These are phyloP conservation scores for Solanum corneliomulleri DNA, from an alignment of 257 asterid species.

Conservation along the genomic window DNA sequence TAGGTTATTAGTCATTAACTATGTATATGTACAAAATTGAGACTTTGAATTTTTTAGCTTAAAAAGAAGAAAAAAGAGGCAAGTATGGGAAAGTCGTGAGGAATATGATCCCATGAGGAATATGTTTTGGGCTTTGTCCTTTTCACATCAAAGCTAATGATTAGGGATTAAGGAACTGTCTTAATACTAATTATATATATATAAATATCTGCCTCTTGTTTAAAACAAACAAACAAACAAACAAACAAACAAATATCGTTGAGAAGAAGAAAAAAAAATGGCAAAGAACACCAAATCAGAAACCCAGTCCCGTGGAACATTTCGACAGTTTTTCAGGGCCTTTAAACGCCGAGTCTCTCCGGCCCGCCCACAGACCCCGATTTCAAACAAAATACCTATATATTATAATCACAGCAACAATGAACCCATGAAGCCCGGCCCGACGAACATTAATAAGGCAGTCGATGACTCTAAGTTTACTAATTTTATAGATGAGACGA, in stretches of 20 bases:
- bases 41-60: no score
- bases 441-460: background rate
- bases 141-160: background rate
- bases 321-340: background rate
- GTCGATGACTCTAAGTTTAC: conserved; percentile 2
- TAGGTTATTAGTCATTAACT: no score
- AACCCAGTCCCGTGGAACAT: background rate
- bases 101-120: conserved; percentile 3
- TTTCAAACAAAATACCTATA: background rate
- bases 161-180: background rate
- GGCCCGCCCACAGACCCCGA: background rate
- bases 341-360: background rate
- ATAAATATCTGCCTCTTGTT: background rate
- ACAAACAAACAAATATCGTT: no score
- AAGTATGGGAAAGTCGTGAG: background rate
- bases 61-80: no score
- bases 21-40: no score
- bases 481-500: conserved; percentile 19
- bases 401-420: background rate
- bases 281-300: background rate
- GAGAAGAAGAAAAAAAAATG: background rate
- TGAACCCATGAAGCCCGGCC: background rate
- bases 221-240: background rate
- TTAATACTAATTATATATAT: background rate
- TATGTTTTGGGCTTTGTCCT: background rate